phyloP scores from a whole-genome alignment of 495 filamentous ascomycete genomes.

The Penicillium cinerascens region DNA sequence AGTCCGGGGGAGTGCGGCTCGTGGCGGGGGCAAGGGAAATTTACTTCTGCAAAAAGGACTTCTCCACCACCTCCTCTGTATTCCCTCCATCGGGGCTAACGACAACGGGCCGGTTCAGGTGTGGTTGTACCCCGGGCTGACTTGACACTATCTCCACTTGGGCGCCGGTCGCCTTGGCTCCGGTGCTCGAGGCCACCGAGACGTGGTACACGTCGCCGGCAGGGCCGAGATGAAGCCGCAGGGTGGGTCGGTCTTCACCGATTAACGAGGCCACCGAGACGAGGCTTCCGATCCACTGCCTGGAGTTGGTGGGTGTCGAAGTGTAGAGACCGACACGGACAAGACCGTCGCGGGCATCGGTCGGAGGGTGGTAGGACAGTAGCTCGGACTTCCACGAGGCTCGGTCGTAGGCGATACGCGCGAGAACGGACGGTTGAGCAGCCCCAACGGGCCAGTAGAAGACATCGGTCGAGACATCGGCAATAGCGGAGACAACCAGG shows the following conservation, averaged over 20 bases:
- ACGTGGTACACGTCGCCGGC: slow-evolving; percentile 39
- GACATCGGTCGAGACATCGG: slow-evolving; percentile 31
- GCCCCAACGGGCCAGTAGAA: slow-evolving; percentile 39
- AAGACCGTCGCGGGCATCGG: slow-evolving; percentile 15
- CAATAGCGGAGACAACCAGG: slow-evolving; percentile 12
- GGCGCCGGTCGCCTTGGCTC: slow-evolving; percentile 7
- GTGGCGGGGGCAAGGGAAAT: neutral
- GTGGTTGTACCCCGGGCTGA: slow-evolving; percentile 32
- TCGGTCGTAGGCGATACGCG: slow-evolving; percentile 40
- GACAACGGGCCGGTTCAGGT: slow-evolving; percentile 42
- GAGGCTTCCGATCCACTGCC: slow-evolving; percentile 42
- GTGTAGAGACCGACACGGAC: slow-evolving; percentile 41
- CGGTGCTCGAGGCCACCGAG: slow-evolving; percentile 16
- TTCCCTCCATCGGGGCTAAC: slow-evolving; percentile 37
- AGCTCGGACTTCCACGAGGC: slow-evolving; percentile 29
- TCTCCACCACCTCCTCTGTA: slow-evolving; percentile 36
- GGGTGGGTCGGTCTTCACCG: slow-evolving; percentile 18
- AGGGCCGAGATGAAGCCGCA: slow-evolving; percentile 37
- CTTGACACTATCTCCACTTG: slow-evolving; percentile 27
- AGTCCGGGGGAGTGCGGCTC: neutral
- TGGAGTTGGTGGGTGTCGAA: slow-evolving; percentile 20
- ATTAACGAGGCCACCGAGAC: slow-evolving; percentile 30
- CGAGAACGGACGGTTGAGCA: slow-evolving; percentile 36
- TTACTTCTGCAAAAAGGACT: slow-evolving; percentile 48
- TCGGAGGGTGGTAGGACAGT: slow-evolving; percentile 35